Percentiles rank a stretch among this genome's conserved stretches.
Conservation (phyloP, 2,329 filamentous ascomycete genomes). For the Xylariaceae sp. region DNA sequence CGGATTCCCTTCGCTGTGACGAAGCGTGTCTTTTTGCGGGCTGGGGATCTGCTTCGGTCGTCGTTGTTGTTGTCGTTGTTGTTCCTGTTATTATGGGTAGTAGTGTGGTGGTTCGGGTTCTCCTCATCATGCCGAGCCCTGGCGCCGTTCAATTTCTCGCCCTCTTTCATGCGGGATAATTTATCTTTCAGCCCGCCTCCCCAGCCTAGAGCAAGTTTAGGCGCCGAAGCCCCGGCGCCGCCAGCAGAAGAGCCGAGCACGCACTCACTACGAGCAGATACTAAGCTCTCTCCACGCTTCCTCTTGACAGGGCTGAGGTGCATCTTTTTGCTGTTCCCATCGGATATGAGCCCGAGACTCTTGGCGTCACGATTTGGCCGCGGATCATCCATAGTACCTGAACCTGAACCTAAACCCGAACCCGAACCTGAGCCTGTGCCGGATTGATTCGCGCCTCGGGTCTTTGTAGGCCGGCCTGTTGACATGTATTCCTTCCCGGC, state of each 20-base stretch:
- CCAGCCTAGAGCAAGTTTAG: slow-evolving; percentile 45
- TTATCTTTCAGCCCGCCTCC: slow-evolving; percentile 50
- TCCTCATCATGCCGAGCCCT: neutral
- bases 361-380: slow-evolving; percentile 39
- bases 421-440: neutral
- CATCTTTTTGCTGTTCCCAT: slow-evolving; percentile 41
- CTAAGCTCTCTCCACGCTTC: slow-evolving; percentile 50
- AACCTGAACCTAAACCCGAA: neutral
- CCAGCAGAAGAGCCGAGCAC: neutral
- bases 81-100: too few species aligned
- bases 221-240: neutral
- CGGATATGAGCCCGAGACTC: slow-evolving; percentile 39
- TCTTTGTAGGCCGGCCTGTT: slow-evolving; percentile 22
- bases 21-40: slow-evolving; percentile 72
- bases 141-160: slow-evolving; percentile 41
- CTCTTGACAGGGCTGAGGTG: slow-evolving; percentile 56
- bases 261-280: slow-evolving; percentile 28
- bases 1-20: slow-evolving; percentile 71
- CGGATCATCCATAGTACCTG: slow-evolving; percentile 23
- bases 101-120: neutral
- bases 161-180: slow-evolving; percentile 56
- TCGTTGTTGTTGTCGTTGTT: neutral
- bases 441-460: neutral
- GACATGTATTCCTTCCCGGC: slow-evolving; percentile 68
- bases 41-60: slow-evolving; percentile 38